A percentile compares a stretch with the other conserved stretches of the same genome.
Evolutionary conservation across 2,329 filamentous ascomycete genomes (phyloP).

Genomic region (Cladophialophora immunda): DNA sequence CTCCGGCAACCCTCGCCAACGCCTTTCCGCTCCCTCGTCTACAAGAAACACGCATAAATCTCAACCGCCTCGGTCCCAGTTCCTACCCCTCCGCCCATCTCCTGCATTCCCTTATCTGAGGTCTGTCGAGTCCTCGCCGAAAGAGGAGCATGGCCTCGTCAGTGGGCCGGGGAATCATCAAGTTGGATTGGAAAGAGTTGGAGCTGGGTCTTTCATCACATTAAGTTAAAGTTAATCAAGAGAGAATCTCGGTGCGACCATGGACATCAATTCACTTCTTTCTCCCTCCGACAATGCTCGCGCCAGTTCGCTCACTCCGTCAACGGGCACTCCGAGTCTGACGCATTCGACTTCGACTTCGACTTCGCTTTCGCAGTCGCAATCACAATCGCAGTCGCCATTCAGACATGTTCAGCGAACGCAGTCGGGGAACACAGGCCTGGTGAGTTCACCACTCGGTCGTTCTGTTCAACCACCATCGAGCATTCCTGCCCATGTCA

Average conservation of each 20-base stretch:
- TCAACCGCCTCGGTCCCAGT: not conserved
- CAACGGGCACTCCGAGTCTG: constrained; percentile 45
- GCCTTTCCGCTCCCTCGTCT: not conserved
- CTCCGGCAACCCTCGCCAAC: not conserved
- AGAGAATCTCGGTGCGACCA: constrained; percentile 14
- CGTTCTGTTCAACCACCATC: constrained; percentile 45
- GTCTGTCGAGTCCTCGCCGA: constrained; percentile 12
- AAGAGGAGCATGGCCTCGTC: constrained; percentile 25
- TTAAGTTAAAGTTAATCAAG: not conserved
- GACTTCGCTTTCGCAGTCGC: constrained; percentile 26
- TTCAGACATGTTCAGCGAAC: constrained; percentile 50
- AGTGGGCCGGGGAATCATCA: not conserved
- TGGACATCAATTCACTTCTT: constrained; percentile 41
- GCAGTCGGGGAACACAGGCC: constrained; percentile 42
- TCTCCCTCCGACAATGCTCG: constrained; percentile 36
- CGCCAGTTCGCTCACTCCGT: constrained; percentile 28
- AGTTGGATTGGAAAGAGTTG: constrained; percentile 29
- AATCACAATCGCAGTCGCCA: constrained; percentile 45
- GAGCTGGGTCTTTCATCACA: constrained; percentile 14
- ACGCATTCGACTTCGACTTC: constrained; percentile 34
- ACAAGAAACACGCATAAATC: not conserved
- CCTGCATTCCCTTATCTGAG: constrained; percentile 6
- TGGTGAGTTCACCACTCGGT: constrained; percentile 53
- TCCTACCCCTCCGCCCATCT: not conserved
- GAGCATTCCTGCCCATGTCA: constrained; percentile 47